Conservation (phyloP, 495 filamentous ascomycete genomes). For the Xylona heveae region DNA sequence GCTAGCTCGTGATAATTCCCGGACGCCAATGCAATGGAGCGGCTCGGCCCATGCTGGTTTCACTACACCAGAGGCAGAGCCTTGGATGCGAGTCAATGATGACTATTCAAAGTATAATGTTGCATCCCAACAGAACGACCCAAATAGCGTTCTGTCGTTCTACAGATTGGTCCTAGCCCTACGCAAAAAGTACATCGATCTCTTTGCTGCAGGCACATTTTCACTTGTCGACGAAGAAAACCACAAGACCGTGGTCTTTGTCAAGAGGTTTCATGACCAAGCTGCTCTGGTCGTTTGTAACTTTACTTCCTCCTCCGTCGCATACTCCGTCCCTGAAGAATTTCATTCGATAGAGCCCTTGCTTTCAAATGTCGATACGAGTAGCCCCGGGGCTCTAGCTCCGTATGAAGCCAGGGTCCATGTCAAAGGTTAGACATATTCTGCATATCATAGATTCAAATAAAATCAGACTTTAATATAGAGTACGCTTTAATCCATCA, state of each 20-base stretch:
- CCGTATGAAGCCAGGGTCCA: no score
- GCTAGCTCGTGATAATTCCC: constrained; percentile 35
- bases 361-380: no score
- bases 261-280: constrained; percentile 16
- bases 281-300: no score
- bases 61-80: constrained; percentile 13
- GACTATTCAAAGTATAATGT: constrained; percentile 23
- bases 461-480: no score
- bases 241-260: constrained; percentile 22
- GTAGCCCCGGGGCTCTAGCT: no score
- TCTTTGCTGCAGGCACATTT: constrained; percentile 26
- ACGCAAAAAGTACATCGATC: constrained; percentile 19
- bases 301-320: no score
- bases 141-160: constrained; percentile 20
- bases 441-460: no score
- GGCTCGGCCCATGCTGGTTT: constrained; percentile 30
- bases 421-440: no score
- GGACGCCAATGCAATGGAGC: constrained; percentile 43
- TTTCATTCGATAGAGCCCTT: no score
- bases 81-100: constrained; percentile 33
- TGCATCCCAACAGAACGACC: constrained; percentile 15
- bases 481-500: no score
- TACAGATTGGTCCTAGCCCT: constrained; percentile 22
- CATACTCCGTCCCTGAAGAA: no score
- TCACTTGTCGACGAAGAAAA: constrained; percentile 17